Base-by-base conservation (phyloP, 2,329 filamentous ascomycete genomes). In the Hymenoscyphus linearis region DNA sequence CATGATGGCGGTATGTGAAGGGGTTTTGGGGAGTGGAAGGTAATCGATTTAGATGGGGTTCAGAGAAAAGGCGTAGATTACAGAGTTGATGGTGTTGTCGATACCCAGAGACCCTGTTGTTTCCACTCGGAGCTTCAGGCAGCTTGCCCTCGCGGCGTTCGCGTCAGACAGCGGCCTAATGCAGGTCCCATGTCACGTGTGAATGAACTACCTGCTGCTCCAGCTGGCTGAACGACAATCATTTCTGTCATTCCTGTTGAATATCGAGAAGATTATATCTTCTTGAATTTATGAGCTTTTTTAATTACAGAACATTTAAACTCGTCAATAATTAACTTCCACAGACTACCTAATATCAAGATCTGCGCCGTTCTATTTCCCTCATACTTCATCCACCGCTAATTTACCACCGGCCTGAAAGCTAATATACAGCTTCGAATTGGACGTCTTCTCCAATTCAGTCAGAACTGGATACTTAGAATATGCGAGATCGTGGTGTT, bases 1-100 rank as follows among this genome's bases (percentile, higher is more conserved):
- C 95, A 99, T 99, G 61, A 68, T 70, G 66, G 59, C 62, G 44
- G 25, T 16, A 35, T 57, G 59, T 60, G 55, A 66, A 63, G 13
- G 63, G 65, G 63, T 64, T 58, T 60, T 26, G 60, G 60, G 59
- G 52, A 60, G 50, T 25, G n/a, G 58, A 64, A 52, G 37, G 52
- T 60, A 36, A 26, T 58, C 56, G 60, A 55, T 59, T 58, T 27
- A 52, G 65, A 60, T 62, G 60, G 47, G 34, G 56, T 55, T 47
- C 57, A 52, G 55, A 57, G 53, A 56, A 18, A 35, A 52, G 18
- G 44, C 27, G 31, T 47, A 26, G 34, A 50, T 40, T 55, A 60
- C 52, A 34, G 26, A 55, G 63, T 68, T 64, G 60, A 61, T 71
- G 74, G 52, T 70, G 66, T 59, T 66, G 65, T 50, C 44, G 22